Conservation (phyloP, 106 monocot species). For the Agapanthus africanus region DNA sequence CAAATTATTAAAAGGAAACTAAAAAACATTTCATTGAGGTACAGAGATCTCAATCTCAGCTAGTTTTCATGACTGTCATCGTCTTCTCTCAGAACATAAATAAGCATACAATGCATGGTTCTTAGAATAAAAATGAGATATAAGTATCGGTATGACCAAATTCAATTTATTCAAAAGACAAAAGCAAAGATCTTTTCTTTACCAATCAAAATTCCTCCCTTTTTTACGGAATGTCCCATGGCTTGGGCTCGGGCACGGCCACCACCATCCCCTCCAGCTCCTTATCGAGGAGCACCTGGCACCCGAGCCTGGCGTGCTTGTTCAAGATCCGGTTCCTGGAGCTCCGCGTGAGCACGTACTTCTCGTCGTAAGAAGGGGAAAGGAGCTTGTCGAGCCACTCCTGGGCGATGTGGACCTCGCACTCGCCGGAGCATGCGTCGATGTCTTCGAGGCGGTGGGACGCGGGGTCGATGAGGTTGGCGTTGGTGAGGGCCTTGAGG, state of each 20-base stretch:
- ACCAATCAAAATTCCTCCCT: no score
- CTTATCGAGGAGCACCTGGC: conserved; percentile 69
- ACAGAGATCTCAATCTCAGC: no score
- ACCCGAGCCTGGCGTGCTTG: conserved; percentile 72
- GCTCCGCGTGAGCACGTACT: conserved; percentile 56
- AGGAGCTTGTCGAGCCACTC: conserved; percentile 87
- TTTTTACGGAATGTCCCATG: conserved; percentile 85
- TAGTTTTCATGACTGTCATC: no score
- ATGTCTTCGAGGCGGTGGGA: conserved; percentile 92
- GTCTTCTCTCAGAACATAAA: no score
- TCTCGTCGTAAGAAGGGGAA: conserved; percentile 66
- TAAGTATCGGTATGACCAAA: no score
- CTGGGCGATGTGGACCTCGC: conserved; percentile 90
- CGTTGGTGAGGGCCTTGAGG: conserved; percentile 58
- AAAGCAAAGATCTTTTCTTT: no score
- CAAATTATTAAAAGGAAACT: no score
- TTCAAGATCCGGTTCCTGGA: conserved; percentile 69
- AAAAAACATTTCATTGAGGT: no score
- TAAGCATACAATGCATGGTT: no score
- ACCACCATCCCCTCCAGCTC: conserved; percentile 90
- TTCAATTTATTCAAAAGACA: no score
- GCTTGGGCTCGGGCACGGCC: conserved; percentile 79
- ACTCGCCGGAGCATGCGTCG: conserved; percentile 87
- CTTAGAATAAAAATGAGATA: no score
- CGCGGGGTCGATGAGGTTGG: conserved; percentile 71